These are phyloP conservation scores for Naumovozyma baii DNA, from an alignment of 805 yeast species.

Conservation along the genomic window DNA sequence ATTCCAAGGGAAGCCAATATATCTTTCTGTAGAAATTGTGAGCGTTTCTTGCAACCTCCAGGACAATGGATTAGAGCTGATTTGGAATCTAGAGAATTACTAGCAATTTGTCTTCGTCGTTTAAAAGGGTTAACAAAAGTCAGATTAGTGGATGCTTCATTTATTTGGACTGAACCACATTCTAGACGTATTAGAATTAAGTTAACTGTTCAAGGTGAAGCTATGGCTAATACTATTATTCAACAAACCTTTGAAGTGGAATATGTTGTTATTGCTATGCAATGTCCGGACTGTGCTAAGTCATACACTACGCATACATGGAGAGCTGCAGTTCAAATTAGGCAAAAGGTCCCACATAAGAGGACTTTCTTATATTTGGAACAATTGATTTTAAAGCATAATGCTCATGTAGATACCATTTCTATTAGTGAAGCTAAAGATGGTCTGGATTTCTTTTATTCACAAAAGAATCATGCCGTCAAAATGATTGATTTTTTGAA, in stretches of 20 bases:
- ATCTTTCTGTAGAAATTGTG: conserved; percentile 95
- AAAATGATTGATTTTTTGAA: conserved; percentile 87
- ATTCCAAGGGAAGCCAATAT: conserved; percentile 89
- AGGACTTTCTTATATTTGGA: conserved; percentile 93
- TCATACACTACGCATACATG: conserved; percentile 94
- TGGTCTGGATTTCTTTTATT: conserved; percentile 89
- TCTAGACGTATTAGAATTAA: conserved; percentile 88
- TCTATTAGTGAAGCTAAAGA: conserved; percentile 88
- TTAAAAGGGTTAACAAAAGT: conserved; percentile 81
- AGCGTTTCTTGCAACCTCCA: conserved; percentile 91
- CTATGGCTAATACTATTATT: conserved; percentile 79
- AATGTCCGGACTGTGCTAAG: conserved; percentile 97
- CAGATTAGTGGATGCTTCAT: conserved; percentile 83
- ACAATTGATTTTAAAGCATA: conserved; percentile 85
- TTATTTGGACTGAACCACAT: conserved; percentile 99
- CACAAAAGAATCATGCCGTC: conserved; percentile 81
- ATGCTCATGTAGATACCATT: conserved; percentile 88
- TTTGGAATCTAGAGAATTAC: conserved; percentile 82
- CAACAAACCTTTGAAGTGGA: conserved; percentile 95
- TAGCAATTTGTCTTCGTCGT: conserved; percentile 83
- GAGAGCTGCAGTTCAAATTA: conserved; percentile 95
- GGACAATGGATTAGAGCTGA: conserved; percentile 86
- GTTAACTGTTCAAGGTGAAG: conserved; percentile 94
- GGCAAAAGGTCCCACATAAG: conserved; percentile 95
- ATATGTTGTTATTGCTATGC: conserved; percentile 87